Evolutionary conservation across 2,329 filamentous ascomycete species (phyloP).

Genomic region (Fusarium foetens): DNA sequence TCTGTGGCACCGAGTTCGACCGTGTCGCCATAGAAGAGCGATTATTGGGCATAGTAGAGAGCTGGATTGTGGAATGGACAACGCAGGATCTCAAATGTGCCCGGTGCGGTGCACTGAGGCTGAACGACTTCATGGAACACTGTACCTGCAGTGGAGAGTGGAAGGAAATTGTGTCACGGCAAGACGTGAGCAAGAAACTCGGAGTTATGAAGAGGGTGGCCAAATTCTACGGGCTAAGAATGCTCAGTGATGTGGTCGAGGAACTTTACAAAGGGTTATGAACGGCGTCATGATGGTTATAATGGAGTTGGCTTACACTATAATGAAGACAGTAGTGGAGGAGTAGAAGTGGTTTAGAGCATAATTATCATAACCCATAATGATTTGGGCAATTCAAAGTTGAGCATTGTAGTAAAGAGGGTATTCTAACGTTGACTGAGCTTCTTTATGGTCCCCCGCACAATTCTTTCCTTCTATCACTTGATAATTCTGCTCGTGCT

Average conservation of each 20-base stretch:
- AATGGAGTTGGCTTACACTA: slow-evolving; percentile 1
- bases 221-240: slow-evolving; percentile 80
- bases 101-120: slow-evolving; percentile 75
- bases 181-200: slow-evolving; percentile 72
- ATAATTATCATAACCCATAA: neutral
- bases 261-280: slow-evolving; percentile 65
- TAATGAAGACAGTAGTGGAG: neutral
- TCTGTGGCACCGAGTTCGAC: slow-evolving; percentile 80
- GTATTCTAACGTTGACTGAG: neutral
- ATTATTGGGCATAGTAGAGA: slow-evolving; percentile 80
- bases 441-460: neutral
- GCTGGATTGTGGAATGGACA: slow-evolving; percentile 80
- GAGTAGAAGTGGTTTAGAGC: neutral
- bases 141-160: slow-evolving; percentile 92
- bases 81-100: slow-evolving; percentile 89
- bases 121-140: slow-evolving; percentile 97
- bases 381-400: neutral
- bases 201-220: slow-evolving; percentile 79
- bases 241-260: slow-evolving; percentile 80
- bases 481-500: neutral
- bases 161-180: slow-evolving; percentile 75
- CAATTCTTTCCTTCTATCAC: neutral
- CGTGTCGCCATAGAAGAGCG: slow-evolving; percentile 85
- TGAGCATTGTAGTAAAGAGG: neutral
- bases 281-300: slow-evolving; percentile 24